phyloP scores from a whole-genome alignment of 352 stramenopile species.

The Globisporangium solare region DNA sequence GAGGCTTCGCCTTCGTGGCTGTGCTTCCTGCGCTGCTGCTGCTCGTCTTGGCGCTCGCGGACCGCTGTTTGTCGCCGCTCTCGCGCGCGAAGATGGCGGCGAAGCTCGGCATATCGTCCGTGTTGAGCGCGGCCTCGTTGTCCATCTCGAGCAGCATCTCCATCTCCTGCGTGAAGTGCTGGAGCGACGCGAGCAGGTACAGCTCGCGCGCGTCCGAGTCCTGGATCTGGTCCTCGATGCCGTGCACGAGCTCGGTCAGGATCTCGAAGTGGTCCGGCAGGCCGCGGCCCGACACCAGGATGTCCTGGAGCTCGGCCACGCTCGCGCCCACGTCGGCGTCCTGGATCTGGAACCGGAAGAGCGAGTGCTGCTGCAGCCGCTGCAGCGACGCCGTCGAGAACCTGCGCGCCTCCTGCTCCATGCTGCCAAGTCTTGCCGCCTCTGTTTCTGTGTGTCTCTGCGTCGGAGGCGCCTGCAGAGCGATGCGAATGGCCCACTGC shows the following conservation, averaged over 20 bases:
- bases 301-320: slow-evolving; percentile 40
- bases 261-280: slow-evolving; percentile 46
- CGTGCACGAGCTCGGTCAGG: slow-evolving; percentile 24
- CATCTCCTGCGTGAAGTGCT: slow-evolving; percentile 64
- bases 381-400: slow-evolving; percentile 20
- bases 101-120: slow-evolving; percentile 22
- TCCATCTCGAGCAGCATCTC: slow-evolving; percentile 55
- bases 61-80: neutral
- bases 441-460: neutral
- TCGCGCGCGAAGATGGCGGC: slow-evolving; percentile 16
- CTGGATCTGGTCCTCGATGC: slow-evolving; percentile 39
- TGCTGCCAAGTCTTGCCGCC: neutral
- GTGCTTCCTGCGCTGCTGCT: neutral
- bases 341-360: slow-evolving; percentile 71
- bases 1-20: neutral
- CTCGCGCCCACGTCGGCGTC: slow-evolving; percentile 28
- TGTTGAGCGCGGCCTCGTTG: slow-evolving; percentile 20
- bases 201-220: slow-evolving; percentile 32
- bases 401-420: slow-evolving; percentile 1
- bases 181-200: slow-evolving; percentile 54
- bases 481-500: neutral
- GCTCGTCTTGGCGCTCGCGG: neutral
- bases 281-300: slow-evolving; percentile 35
- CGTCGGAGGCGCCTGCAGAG: neutral
- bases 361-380: slow-evolving; percentile 35